Conservation (phyloP, 257 asterid genomes). For the Perilla frutescens region DNA sequence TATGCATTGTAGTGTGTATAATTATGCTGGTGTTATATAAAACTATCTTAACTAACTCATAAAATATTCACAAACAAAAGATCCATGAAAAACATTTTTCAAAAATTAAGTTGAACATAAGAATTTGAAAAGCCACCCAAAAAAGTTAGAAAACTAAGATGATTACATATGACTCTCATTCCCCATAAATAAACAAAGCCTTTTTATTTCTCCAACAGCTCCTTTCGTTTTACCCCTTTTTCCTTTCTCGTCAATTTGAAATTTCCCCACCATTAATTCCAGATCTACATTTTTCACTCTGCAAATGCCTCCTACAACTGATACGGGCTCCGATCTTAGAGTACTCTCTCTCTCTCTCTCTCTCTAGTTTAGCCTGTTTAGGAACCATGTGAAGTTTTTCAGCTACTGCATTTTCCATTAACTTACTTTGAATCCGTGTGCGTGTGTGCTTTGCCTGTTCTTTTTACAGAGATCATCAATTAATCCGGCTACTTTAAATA, state of each 20-base stretch:
- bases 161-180: too few species aligned
- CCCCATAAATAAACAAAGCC: not conserved
- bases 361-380: not conserved
- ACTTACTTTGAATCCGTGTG: conserved; percentile 10
- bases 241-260: conserved; percentile 43
- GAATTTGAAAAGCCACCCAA: too few species aligned
- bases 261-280: conserved; percentile 40
- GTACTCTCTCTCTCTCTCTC: conserved; percentile 36
- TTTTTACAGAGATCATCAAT: conserved; percentile 64
- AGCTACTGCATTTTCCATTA: conserved; percentile 25
- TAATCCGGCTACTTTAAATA: conserved; percentile 52
- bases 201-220: conserved; percentile 13
- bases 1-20: too few species aligned
- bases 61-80: too few species aligned
- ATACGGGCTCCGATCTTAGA: conserved; percentile 67
- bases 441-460: conserved; percentile 18
- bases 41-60: too few species aligned
- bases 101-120: too few species aligned
- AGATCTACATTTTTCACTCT: conserved; percentile 41
- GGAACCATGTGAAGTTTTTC: not conserved
- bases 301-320: conserved; percentile 69
- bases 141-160: too few species aligned
- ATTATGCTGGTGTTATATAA: too few species aligned
- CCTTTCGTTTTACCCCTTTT: conserved; percentile 18
- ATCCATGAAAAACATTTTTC: too few species aligned